A percentile compares a stretch with the other conserved stretches of the same genome.
Conservation (phyloP, 805 yeast species). For the Wickerhamiella cacticola region DNA sequence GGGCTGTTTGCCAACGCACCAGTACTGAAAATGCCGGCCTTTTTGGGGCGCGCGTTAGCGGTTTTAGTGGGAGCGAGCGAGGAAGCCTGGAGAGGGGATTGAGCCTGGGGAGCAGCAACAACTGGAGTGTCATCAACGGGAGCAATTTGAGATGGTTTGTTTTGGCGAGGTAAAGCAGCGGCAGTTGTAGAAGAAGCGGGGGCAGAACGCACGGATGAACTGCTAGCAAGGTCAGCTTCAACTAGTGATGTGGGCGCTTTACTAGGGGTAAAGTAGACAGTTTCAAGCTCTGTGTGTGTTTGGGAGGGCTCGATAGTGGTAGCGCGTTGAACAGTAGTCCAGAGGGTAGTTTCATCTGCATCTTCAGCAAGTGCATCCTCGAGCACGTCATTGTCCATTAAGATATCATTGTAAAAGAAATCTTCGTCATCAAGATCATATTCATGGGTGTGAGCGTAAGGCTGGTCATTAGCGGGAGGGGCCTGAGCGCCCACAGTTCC, state of each 20-base stretch:
- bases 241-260: neutral
- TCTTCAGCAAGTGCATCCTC: neutral
- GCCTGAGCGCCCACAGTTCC: slow-evolving; percentile 3
- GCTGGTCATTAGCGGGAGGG: neutral
- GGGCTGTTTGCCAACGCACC: neutral
- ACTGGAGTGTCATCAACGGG: neutral
- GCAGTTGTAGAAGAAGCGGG: neutral
- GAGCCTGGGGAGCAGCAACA: neutral
- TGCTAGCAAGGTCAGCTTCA: neutral
- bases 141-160: too few species aligned
- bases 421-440: neutral
- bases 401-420: neutral
- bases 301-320: neutral
- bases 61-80: neutral
- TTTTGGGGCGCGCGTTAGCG: neutral
- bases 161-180: too few species aligned
- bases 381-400: neutral
- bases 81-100: neutral
- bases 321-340: slow-evolving; percentile 6
- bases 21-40: neutral
- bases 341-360: neutral
- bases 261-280: slow-evolving; percentile 6
- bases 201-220: neutral
- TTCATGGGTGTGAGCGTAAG: neutral
- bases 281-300: neutral